These are phyloP conservation scores for Monotropa hypopitys DNA, from an alignment of 179 eudicot genomes.

Conservation along the genomic window DNA sequence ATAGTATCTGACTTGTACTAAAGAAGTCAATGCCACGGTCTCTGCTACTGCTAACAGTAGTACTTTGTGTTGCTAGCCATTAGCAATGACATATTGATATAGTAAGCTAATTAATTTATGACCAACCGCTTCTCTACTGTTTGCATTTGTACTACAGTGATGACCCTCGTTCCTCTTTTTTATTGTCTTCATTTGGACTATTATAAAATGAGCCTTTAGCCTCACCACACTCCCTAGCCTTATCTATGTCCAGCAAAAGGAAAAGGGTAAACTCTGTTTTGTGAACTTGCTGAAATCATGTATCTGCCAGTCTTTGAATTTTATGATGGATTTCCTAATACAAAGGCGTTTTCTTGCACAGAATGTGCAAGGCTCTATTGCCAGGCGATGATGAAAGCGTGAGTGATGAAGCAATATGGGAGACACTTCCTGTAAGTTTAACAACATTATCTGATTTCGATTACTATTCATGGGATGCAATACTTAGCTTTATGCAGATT, in stretches of 20 bases:
- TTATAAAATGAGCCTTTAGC: background rate
- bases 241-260: background rate
- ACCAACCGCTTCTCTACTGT: background rate
- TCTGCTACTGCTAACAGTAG: background rate
- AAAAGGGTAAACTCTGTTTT: background rate
- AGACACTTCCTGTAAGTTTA: conserved; percentile 87
- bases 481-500: background rate
- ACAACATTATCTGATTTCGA: background rate
- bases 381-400: conserved; percentile 87
- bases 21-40: background rate
- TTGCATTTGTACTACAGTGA: background rate
- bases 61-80: background rate
- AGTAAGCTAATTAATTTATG: background rate
- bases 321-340: background rate
- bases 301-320: background rate
- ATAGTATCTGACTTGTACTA: background rate
- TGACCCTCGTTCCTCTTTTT: background rate
- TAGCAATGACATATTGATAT: background rate
- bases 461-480: background rate
- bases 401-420: conserved; percentile 93
- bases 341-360: conserved; percentile 14
- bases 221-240: background rate
- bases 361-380: conserved; percentile 92
- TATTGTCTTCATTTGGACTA: background rate
- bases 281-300: background rate